Conservation (phyloP, 768 basidiomycete genomes). For the Auriscalpium orientale region DNA sequence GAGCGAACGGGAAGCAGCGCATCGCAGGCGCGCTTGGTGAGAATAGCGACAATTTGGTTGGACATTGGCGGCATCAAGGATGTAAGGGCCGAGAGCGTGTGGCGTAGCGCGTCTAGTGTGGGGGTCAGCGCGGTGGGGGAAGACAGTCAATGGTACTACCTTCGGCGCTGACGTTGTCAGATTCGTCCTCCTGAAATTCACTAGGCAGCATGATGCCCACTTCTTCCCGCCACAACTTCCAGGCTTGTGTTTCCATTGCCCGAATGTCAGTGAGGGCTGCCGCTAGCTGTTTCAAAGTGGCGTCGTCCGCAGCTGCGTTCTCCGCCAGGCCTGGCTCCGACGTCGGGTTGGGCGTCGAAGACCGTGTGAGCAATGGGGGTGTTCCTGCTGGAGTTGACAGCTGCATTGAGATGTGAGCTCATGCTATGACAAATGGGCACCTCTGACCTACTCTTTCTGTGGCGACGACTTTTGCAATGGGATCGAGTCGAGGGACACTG, state of each 20-base stretch:
- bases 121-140: too few species aligned
- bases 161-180: conserved; percentile 34
- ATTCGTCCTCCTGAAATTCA: conserved; percentile 20
- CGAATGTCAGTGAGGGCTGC: conserved; percentile 64
- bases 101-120: conserved; percentile 45
- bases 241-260: conserved; percentile 42
- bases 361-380: conserved; percentile 28
- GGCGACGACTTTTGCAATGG: conserved; percentile 22
- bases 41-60: conserved; percentile 56
- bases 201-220: conserved; percentile 57
- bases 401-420: neutral
- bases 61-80: conserved; percentile 51
- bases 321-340: conserved; percentile 48
- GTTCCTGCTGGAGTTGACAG: neutral
- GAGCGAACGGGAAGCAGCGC: conserved; percentile 77
- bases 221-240: conserved; percentile 60
- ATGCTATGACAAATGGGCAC: neutral
- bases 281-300: conserved; percentile 55
- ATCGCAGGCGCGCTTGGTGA: conserved; percentile 79
- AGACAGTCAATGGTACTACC: conserved; percentile 28
- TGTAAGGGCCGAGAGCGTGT: conserved; percentile 41
- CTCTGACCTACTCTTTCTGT: conserved; percentile 19
- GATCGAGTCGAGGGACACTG: conserved; percentile 38
- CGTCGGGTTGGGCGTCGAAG: conserved; percentile 44
- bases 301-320: conserved; percentile 52